Base-by-base conservation (phyloP, 805 yeast genomes). In the Wickerhamiella lipophila region DNA sequence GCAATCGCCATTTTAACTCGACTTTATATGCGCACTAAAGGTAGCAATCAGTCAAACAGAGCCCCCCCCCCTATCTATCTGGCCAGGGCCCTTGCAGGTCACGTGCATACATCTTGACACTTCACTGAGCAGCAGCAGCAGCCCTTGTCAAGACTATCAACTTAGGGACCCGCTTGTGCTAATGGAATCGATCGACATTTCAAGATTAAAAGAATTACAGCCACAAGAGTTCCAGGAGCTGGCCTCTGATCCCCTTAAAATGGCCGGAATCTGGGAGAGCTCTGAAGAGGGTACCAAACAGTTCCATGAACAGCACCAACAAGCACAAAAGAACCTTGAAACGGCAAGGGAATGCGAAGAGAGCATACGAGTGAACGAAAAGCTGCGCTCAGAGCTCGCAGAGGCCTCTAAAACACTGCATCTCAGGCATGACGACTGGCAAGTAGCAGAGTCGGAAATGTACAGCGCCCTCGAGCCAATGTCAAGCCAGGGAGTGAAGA, bases 401-500 rank as follows among this genome's bases (percentile, higher is more conserved):
- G 53, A 56, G 2, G 45, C 68, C 34, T 65, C 66, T 1, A 25
- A 47, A 13, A 25, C 48, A 12, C 41, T 26, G 16, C 42, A 22
- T 9, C 4, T 29, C 21, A 38, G 27, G 19, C 39, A 25, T 38
- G n/a, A 26, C 23, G 30, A 39, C n/a, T 51, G 57, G 57, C 36
- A 15, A 8, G 40, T 5, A 3, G 46, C 47, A 1, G 55, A 56
- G 21, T 12, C 54, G 1, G 59, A 67, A 13, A 68, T 73, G 66
- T 55, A 63, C 45, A 25, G 56, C 1, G 49, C 59, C 0, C 47
- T 68, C 4, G 60, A 62, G 32, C 71, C 69, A 32, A 72, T 67
- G 54, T 61, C 71, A 42, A 56, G 62, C 15, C 63, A 60, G 1
- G 66, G 68, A 1, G 51, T 74, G 9, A 59, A 61, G 47, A 52